phyloP scores from a whole-genome alignment of 179 eudicot genomes.

The Heliamphora pulchella region DNA sequence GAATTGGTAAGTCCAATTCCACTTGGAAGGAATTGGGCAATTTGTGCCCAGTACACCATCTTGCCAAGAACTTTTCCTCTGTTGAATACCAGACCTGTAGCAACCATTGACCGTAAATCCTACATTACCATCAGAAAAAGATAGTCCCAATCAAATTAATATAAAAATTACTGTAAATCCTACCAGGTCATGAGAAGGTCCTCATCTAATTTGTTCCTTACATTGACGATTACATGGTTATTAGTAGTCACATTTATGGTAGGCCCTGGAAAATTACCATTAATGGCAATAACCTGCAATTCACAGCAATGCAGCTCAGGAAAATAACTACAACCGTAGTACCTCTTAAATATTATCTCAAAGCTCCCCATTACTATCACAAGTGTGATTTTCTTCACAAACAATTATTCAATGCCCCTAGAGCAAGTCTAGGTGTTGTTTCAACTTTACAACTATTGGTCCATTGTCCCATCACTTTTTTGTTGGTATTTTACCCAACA shows the following conservation, averaged over 20 bases:
- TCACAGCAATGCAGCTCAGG: conserved; percentile 10
- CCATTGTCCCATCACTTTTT: too few relatives aligned
- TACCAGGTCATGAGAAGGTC: conserved; percentile 42
- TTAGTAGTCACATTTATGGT: conserved; percentile 72
- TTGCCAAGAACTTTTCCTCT: conserved; percentile 39
- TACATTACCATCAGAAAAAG: conserved; percentile 13
- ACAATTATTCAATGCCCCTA: too few relatives aligned
- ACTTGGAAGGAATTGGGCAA: conserved; percentile 46
- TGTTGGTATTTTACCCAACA: too few relatives aligned
- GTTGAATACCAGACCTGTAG: conserved; percentile 38
- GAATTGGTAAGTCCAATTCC: conserved; percentile 73
- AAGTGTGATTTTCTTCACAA: too few relatives aligned
- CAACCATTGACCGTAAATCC: not conserved
- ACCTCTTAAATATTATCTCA: not conserved
- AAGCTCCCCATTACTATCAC: not conserved
- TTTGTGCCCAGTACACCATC: conserved; percentile 34
- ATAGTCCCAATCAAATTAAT: conserved; percentile 4
- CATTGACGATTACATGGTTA: conserved; percentile 75
- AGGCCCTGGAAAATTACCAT: conserved; percentile 83
- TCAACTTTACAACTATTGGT: too few relatives aligned
- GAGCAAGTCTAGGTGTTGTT: too few relatives aligned
- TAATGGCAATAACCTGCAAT: conserved; percentile 74
- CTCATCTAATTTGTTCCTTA: conserved; percentile 76
- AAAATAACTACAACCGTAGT: not conserved
- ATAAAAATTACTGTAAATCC: conserved; percentile 3